These are phyloP conservation scores for Globisporangium acanthophoron DNA, from an alignment of 352 stramenopile genomes.

Conservation along the genomic window DNA sequence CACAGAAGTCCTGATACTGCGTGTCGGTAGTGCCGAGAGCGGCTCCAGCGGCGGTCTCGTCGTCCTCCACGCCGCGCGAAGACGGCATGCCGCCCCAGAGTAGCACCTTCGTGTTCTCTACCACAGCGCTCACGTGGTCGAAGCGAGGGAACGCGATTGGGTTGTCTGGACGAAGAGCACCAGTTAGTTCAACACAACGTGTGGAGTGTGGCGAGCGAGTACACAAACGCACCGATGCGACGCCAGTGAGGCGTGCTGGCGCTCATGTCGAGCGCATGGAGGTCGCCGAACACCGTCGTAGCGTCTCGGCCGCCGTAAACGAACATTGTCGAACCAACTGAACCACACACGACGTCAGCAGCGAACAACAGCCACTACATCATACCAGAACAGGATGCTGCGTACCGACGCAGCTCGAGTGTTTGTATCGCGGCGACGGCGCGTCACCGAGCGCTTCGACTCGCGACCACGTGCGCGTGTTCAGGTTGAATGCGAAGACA, in stretches of 20 bases:
- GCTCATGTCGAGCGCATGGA: conserved; percentile 58
- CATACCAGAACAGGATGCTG: background rate
- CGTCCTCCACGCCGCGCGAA: conserved; percentile 21
- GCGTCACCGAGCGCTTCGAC: conserved; percentile 21
- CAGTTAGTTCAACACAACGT: background rate
- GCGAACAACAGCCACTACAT: background rate
- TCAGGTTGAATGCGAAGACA: conserved; percentile 47
- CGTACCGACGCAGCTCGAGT: conserved; percentile 54
- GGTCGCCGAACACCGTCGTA: conserved; percentile 60
- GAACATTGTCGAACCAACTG: conserved; percentile 68
- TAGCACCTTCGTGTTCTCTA: conserved; percentile 41
- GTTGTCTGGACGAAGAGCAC: conserved; percentile 9
- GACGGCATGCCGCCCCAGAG: conserved; percentile 61
- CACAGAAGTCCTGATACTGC: conserved; percentile 9
- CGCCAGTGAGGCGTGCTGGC: conserved; percentile 34
- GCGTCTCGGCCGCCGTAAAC: conserved; percentile 65
- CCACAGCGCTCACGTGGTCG: conserved; percentile 53
- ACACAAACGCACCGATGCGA: conserved; percentile 32
- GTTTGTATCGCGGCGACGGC: conserved; percentile 69
- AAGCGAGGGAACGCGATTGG: conserved; percentile 26
- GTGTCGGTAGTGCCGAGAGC: conserved; percentile 9
- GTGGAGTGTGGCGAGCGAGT: background rate
- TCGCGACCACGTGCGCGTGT: conserved; percentile 36
- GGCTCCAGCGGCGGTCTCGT: conserved; percentile 2
- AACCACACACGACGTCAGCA: background rate